A percentile compares a stretch with the other conserved stretches of the same genome.
Conservation (phyloP, 164 flowering plant genomes). For the Echeveria elegans region DNA sequence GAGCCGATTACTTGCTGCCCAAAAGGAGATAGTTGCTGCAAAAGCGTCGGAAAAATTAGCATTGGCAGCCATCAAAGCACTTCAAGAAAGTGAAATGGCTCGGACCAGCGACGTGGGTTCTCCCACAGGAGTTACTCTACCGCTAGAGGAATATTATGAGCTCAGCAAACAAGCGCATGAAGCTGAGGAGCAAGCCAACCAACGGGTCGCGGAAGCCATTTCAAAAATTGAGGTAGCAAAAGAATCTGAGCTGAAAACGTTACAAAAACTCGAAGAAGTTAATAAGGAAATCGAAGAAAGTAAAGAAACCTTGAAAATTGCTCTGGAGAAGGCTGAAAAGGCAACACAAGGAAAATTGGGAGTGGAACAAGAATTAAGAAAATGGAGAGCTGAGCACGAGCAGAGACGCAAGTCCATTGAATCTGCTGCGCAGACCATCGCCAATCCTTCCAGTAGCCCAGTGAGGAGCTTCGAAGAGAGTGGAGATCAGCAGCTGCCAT, state of each 20-base stretch:
- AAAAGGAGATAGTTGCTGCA: conserved; percentile 10
- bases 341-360: neutral
- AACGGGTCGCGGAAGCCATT: conserved; percentile 2
- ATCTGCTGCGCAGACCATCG: neutral
- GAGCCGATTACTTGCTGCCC: conserved; percentile 6
- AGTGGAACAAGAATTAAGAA: conserved; percentile 8
- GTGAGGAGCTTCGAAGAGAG: neutral
- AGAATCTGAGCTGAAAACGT: conserved; percentile 3
- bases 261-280: conserved; percentile 2
- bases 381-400: conserved; percentile 5
- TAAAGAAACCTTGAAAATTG: neutral
- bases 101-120: conserved; percentile 3
- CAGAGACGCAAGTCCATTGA: neutral
- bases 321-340: neutral
- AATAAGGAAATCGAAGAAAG: neutral
- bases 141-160: conserved; percentile 7
- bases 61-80: conserved; percentile 7
- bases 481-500: conserved; percentile 1
- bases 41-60: conserved; percentile 9
- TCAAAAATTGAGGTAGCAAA: conserved; percentile 7
- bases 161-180: conserved; percentile 9
- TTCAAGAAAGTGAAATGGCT: neutral
- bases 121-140: conserved; percentile 1
- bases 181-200: conserved; percentile 9
- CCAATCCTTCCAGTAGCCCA: neutral